phyloP scores from a whole-genome alignment of 108 stramenopile genomes.

The Cyclostephanos tholiformis region DNA sequence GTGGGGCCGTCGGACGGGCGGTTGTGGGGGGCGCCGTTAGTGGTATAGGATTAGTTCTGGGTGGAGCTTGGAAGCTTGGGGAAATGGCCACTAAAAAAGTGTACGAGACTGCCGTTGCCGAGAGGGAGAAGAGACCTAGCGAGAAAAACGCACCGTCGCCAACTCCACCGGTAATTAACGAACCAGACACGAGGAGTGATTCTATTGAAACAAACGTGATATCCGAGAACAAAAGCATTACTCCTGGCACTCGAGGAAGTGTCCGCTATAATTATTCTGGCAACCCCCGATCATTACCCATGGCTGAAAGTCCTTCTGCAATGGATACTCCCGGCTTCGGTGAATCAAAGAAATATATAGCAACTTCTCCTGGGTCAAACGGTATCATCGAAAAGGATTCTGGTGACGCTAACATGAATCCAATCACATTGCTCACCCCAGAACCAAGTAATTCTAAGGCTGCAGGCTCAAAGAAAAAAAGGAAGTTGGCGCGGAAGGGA shows the following conservation, averaged over 20 bases:
- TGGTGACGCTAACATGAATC: background rate
- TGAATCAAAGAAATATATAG: background rate
- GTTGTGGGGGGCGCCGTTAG: slow-evolving; percentile 44
- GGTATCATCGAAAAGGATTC: background rate
- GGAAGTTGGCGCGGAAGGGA: background rate
- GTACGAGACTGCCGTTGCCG: slow-evolving; percentile 1
- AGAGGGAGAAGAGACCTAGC: background rate
- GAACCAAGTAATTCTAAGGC: background rate
- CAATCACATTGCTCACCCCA: background rate
- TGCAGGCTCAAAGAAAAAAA: slow-evolving; percentile 2
- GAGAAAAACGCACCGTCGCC: background rate
- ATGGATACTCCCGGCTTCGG: background rate
- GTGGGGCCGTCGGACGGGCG: slow-evolving; percentile 65
- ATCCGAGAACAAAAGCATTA: background rate
- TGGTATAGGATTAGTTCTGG: slow-evolving; percentile 50
- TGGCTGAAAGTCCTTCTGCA: background rate
- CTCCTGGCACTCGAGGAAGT: background rate
- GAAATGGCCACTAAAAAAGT: slow-evolving; percentile 22
- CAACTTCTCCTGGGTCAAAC: background rate
- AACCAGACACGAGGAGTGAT: background rate
- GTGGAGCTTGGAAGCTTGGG: slow-evolving; percentile 49
- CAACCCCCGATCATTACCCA: background rate
- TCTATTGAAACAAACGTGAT: background rate
- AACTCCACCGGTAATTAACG: background rate
- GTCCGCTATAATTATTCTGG: background rate